Conservation (phyloP, 2,329 filamentous ascomycete genomes). For the Verticillium klebahnii region DNA sequence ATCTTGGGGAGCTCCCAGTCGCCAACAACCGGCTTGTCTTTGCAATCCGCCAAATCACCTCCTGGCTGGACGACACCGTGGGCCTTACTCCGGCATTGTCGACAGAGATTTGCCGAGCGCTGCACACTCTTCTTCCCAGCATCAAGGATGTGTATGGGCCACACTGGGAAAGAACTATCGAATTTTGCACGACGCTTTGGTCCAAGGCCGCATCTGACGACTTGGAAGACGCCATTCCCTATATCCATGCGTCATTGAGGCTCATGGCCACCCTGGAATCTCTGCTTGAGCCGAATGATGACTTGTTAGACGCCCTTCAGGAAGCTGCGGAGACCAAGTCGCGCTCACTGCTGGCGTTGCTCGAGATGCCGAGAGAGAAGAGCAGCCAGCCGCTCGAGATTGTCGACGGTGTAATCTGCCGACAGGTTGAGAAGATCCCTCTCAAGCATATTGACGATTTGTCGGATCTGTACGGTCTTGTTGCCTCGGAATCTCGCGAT, state of each 20-base stretch:
- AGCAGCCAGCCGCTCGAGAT: conserved; percentile 65
- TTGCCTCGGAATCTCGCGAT: conserved; percentile 69
- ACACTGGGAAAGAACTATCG: conserved; percentile 70
- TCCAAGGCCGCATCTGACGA: conserved; percentile 35
- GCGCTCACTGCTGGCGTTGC: conserved; percentile 55
- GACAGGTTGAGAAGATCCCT: conserved; percentile 62
- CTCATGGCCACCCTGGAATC: conserved; percentile 60
- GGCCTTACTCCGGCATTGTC: conserved; percentile 38
- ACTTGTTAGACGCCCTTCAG: conserved; percentile 70
- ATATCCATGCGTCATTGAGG: conserved; percentile 68
- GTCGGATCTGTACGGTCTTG: conserved; percentile 66
- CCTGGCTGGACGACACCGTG: conserved; percentile 58
- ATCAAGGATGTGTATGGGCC: conserved; percentile 82
- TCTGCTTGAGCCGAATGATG: conserved; percentile 75
- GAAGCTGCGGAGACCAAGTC: conserved; percentile 53
- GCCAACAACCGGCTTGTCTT: conserved; percentile 72
- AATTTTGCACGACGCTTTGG: conserved; percentile 57
- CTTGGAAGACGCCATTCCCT: conserved; percentile 49
- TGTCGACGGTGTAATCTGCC: conserved; percentile 68
- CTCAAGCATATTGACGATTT: conserved; percentile 58
- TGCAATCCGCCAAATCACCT: conserved; percentile 71
- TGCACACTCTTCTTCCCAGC: conserved; percentile 62
- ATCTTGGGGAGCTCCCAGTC: conserved; percentile 47
- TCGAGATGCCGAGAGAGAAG: conserved; percentile 46
- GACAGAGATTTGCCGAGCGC: conserved; percentile 48